Conservation (phyloP, 768 basidiomycete species). For the Podaxis sp. region DNA sequence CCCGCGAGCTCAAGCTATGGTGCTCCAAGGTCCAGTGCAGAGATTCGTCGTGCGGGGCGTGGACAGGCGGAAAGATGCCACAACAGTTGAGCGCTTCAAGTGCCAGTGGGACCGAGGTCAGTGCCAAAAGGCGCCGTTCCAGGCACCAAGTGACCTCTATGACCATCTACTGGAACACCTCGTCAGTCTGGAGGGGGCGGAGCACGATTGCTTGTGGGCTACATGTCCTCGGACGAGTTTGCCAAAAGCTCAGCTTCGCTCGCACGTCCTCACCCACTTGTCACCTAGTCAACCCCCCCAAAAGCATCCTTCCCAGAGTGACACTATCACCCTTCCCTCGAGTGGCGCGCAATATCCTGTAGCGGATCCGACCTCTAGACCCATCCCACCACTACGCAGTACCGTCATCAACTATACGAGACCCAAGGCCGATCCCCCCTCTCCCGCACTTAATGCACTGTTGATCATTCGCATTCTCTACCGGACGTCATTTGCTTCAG, state of each 20-base stretch:
- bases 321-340: constrained; percentile 65
- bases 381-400: constrained; percentile 66
- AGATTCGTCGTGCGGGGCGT: constrained; percentile 89
- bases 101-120: constrained; percentile 73
- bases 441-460: constrained; percentile 73
- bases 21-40: constrained; percentile 64
- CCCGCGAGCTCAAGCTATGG: constrained; percentile 84
- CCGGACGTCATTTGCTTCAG: constrained; percentile 70
- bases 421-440: constrained; percentile 61
- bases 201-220: constrained; percentile 62
- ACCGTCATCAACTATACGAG: constrained; percentile 54
- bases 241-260: constrained; percentile 49
- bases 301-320: constrained; percentile 67
- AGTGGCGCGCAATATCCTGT: constrained; percentile 51
- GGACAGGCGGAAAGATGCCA: constrained; percentile 55
- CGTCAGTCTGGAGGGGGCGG: constrained; percentile 34
- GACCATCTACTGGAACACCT: constrained; percentile 67
- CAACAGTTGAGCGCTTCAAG: constrained; percentile 58
- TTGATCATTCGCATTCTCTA: constrained; percentile 83
- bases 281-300: constrained; percentile 51
- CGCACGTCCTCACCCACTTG: constrained; percentile 76
- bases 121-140: constrained; percentile 44
- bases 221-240: constrained; percentile 49
- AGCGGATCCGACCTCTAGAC: constrained; percentile 60
- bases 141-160: constrained; percentile 60